Evolutionary conservation across 805 yeast genomes (phyloP), one percentile per base, ranked within the genome.

Genomic region (Lachancea sp.): DNA sequence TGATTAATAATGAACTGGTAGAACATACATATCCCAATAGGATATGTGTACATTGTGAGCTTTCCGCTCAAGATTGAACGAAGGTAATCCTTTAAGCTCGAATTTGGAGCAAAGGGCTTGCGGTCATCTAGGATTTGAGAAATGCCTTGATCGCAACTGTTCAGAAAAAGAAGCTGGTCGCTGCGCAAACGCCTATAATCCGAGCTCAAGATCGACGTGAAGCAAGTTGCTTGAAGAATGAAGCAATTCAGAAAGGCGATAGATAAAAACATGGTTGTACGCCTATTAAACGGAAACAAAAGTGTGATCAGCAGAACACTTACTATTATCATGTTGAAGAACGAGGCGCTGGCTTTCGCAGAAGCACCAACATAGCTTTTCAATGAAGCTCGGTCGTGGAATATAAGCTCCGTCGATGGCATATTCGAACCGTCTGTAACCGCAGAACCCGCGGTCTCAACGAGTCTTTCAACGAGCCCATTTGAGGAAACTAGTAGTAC

Each of bases 141-240:
- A 12, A n/a, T n/a, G 3, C 9, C 11, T 8, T 25, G 13, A 15
- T 30, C 44, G 13, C 33, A 31, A 34, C 24, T 28, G 8, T 23
- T 30, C 25, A 35, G 23, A 13, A 38, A 31, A 7, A 74, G 54
- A 9, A 78, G 55, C 45, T 79, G 86, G 12, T 72, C 72, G 13
- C 80, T 66, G 48, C 81, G 89, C 20, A 73, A 57, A 40, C 86
- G 68, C 34, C 79, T 71, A 22, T 79, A 62, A 61, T 86, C 95
- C 28, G 85, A 73, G 13, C 81, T 70, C 22, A 84, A 62, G 1
- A 83, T 75, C 0, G 87, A 77, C 1, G 78, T 65, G 43, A 83
- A 74, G 56, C 69, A 84, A 1, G 89, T 74, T 36, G 77, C 54
- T 48, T 80, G 86, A 28, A 85, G 61, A 4, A 72, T 42, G 52